Percentiles rank a stretch among this genome's conserved stretches.
These are phyloP conservation scores for Wallacemonas sp. DNA, from an alignment of 208 protist genomes.

Conservation along the genomic window DNA sequence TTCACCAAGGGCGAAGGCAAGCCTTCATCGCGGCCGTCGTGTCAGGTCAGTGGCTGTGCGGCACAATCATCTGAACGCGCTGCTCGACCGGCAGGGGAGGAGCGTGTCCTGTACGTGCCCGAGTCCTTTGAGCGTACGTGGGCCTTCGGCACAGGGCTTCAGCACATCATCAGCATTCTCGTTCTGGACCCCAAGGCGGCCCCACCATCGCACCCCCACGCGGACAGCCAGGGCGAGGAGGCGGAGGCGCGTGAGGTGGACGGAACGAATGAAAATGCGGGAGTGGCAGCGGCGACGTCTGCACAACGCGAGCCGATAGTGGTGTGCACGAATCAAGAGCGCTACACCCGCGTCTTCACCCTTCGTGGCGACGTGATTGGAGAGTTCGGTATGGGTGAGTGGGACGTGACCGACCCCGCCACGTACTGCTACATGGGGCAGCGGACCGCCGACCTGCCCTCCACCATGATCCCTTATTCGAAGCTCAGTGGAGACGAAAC, in stretches of 20 bases:
- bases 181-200: slow-evolving; percentile 8
- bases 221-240: too few species aligned
- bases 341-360: slow-evolving; percentile 72
- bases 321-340: slow-evolving; percentile 54
- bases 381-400: slow-evolving; percentile 75
- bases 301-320: slow-evolving; percentile 36
- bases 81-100: slow-evolving; percentile 29
- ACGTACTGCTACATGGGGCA: slow-evolving; percentile 66
- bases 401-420: slow-evolving; percentile 27
- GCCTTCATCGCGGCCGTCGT: too few species aligned
- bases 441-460: slow-evolving; percentile 21
- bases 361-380: slow-evolving; percentile 63
- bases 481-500: slow-evolving; percentile 10
- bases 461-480: slow-evolving; percentile 7
- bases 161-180: slow-evolving; percentile 24
- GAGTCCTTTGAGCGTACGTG: slow-evolving; percentile 35
- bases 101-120: slow-evolving; percentile 32
- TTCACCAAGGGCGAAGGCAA: too few species aligned
- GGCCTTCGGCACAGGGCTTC: slow-evolving; percentile 44
- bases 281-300: too few species aligned
- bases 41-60: too few species aligned
- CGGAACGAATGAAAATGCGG: neutral
- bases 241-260: neutral
- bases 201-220: neutral
- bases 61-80: too few species aligned